phyloP scores from a whole-genome alignment of 805 yeast species.

The Babjeviella inositovora region DNA sequence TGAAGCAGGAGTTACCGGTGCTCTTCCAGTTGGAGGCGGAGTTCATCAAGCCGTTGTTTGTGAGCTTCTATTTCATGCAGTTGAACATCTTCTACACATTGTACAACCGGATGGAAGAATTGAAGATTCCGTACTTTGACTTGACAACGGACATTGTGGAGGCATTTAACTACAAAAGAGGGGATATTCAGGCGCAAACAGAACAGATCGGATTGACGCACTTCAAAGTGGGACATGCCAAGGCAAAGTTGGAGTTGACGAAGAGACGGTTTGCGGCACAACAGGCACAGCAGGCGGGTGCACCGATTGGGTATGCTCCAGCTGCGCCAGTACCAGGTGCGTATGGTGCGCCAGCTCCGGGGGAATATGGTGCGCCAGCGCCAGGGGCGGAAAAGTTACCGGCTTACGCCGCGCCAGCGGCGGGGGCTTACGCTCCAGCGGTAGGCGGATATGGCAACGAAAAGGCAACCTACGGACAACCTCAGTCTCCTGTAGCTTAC shows the following conservation, averaged over 20 bases:
- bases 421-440: constrained; percentile 7
- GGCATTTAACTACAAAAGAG: constrained; percentile 68
- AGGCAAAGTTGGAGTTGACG: constrained; percentile 69
- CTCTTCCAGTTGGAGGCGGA: constrained; percentile 81
- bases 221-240: constrained; percentile 81
- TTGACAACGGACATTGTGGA: constrained; percentile 70
- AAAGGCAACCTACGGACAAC: constrained; percentile 3
- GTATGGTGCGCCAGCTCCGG: constrained; percentile 11
- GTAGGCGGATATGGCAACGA: too few species aligned
- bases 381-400: constrained; percentile 11
- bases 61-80: constrained; percentile 94
- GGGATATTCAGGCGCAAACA: constrained; percentile 78
- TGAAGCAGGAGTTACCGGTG: constrained; percentile 79
- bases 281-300: constrained; percentile 17
- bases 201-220: constrained; percentile 85
- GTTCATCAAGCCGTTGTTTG: constrained; percentile 86
- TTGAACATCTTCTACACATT: constrained; percentile 90
- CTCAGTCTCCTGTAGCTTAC: constrained; percentile 2
- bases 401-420: constrained; percentile 15
- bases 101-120: constrained; percentile 81
- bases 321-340: constrained; percentile 10
- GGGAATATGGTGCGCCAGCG: constrained; percentile 5
- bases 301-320: constrained; percentile 9
- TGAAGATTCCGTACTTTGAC: constrained; percentile 95
- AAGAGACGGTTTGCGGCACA: constrained; percentile 50